These are phyloP conservation scores for Sordaria brevicollis DNA, from an alignment of 495 filamentous ascomycete genomes.

Conservation along the genomic window DNA sequence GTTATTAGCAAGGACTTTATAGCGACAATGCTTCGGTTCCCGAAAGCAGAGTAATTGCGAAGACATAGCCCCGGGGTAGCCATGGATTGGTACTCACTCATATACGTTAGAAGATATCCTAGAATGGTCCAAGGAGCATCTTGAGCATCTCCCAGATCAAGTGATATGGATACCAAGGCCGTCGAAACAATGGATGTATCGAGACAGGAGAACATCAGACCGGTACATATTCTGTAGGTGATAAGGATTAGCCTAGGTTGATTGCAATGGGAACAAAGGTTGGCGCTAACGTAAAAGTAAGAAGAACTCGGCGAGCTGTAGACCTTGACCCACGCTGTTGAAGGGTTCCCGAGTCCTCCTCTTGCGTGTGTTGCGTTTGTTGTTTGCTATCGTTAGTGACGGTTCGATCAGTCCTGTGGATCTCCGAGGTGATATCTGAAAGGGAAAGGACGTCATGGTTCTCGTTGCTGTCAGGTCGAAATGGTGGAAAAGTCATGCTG, in stretches of 20 bases:
- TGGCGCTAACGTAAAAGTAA: constrained; percentile 16
- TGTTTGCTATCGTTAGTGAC: background rate
- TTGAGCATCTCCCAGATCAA: constrained; percentile 41
- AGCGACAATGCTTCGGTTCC: background rate
- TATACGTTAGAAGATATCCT: constrained; percentile 50
- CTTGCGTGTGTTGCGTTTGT: background rate
- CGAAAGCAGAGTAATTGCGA: background rate
- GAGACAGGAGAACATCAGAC: constrained; percentile 49
- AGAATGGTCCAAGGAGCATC: constrained; percentile 49
- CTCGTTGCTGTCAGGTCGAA: background rate
- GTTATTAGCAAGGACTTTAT: background rate
- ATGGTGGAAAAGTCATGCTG: background rate
- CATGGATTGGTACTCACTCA: constrained; percentile 28
- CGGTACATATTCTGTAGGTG: constrained; percentile 37
- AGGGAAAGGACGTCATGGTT: background rate
- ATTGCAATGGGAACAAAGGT: background rate
- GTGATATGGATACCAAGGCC: constrained; percentile 48
- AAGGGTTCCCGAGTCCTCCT: background rate
- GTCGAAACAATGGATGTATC: constrained; percentile 58
- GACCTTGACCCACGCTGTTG: background rate
- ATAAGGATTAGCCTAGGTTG: background rate
- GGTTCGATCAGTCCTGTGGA: background rate
- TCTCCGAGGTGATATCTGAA: background rate
- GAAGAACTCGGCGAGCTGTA: background rate
- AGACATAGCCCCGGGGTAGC: too few relatives aligned